Evolutionary conservation across 768 basidiomycete genomes (phyloP).

Genomic region (Leccinum ochraceum): DNA sequence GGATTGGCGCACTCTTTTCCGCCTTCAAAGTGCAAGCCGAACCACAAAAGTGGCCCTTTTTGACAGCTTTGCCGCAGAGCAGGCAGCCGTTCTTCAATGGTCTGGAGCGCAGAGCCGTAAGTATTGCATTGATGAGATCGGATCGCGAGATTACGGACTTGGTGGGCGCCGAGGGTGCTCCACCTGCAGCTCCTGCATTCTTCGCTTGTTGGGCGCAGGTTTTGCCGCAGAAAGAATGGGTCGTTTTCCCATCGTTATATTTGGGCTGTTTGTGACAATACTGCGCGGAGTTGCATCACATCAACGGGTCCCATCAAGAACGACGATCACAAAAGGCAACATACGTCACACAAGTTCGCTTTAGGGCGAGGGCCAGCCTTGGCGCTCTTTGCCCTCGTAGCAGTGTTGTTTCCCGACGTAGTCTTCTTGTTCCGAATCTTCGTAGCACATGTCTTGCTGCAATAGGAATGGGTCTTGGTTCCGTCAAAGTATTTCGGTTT

Average conservation of each 20-base stretch:
- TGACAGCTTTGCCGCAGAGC: slow-evolving; percentile 58
- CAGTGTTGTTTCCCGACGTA: slow-evolving; percentile 25
- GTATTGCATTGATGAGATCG: slow-evolving; percentile 30
- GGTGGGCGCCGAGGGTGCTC: slow-evolving; percentile 25
- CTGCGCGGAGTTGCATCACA: slow-evolving; percentile 33
- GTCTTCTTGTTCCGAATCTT: slow-evolving; percentile 39
- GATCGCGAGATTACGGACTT: slow-evolving; percentile 31
- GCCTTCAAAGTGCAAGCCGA: slow-evolving; percentile 55
- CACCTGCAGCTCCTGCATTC: slow-evolving; percentile 28
- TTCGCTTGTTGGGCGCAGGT: slow-evolving; percentile 55
- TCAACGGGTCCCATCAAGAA: slow-evolving; percentile 1
- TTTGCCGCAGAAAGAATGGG: slow-evolving; percentile 64
- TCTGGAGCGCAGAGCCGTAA: slow-evolving; percentile 35
- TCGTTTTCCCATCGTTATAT: slow-evolving; percentile 55
- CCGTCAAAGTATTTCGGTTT: slow-evolving; percentile 60
- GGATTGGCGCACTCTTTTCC: slow-evolving; percentile 52
- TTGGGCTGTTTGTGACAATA: slow-evolving; percentile 63
- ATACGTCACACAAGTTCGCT: slow-evolving; percentile 52
- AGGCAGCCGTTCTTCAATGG: slow-evolving; percentile 50
- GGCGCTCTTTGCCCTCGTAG: slow-evolving; percentile 28
- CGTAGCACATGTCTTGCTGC: slow-evolving; percentile 59
- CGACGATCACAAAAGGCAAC: slow-evolving; percentile 22
- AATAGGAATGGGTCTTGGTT: slow-evolving; percentile 55
- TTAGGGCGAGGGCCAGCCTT: slow-evolving; percentile 27
- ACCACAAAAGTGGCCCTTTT: slow-evolving; percentile 66